Evolutionary conservation across 2,329 filamentous ascomycete genomes (phyloP).

Genomic region (Hymenoscyphus repandus): DNA sequence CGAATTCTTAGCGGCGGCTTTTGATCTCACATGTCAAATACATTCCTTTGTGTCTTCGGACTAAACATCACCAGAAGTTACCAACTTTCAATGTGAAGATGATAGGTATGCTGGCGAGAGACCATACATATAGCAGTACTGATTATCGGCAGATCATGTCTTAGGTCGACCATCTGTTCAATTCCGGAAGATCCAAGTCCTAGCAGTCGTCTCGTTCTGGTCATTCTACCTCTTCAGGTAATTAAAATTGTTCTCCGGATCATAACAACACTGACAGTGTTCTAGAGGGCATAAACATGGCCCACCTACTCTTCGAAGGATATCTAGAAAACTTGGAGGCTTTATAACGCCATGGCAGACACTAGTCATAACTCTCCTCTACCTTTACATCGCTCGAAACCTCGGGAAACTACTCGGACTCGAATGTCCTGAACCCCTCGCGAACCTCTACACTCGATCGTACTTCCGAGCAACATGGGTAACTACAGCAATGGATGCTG

Average conservation of each 20-base stretch:
- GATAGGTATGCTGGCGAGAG: constrained; percentile 22
- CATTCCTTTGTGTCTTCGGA: neutral
- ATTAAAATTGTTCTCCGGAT: constrained; percentile 5
- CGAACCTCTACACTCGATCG: constrained; percentile 85
- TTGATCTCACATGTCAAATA: constrained; percentile 5
- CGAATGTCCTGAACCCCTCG: constrained; percentile 86
- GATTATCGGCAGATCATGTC: constrained; percentile 67
- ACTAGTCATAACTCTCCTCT: constrained; percentile 79
- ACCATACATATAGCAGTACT: neutral
- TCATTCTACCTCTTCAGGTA: constrained; percentile 75
- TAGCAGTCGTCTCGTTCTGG: constrained; percentile 90
- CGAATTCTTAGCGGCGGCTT: neutral
- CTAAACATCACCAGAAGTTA: neutral
- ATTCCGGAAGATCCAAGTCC: constrained; percentile 87
- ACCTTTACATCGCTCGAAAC: constrained; percentile 86
- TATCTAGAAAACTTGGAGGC: constrained; percentile 67
- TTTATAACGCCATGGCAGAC: constrained; percentile 85
- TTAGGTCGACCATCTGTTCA: constrained; percentile 85
- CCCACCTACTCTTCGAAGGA: constrained; percentile 64
- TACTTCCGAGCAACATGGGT: constrained; percentile 98
- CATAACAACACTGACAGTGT: neutral
- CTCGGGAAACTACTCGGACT: constrained; percentile 89
- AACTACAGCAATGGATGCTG: constrained; percentile 87
- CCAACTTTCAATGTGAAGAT: constrained; percentile 22
- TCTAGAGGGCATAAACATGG: constrained; percentile 79